Evolutionary conservation across 768 basidiomycete species (phyloP), one percentile per base, ranked within the genome.

Genomic region (Butyriboletus loyo): DNA sequence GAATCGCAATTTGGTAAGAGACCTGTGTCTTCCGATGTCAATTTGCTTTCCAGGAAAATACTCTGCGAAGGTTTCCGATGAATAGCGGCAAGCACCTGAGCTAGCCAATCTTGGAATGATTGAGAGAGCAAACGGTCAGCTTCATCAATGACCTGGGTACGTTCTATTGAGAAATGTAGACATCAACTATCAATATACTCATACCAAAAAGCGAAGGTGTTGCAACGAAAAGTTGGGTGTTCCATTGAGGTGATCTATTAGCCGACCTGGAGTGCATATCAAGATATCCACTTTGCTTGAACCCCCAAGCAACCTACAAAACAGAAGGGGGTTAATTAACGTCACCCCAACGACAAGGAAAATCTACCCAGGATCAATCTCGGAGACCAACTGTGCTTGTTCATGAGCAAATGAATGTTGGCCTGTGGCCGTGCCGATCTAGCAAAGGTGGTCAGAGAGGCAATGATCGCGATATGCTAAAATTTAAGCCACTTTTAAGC

Each of bases 51-150:
- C 5, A 32, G 43, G 15, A 46, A 38, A 14, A 32, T 19, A 25
- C 30, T 52, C 22, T 51, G 44, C 19, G 38, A 44, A 40, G 58
- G 52, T 64, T 76, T 57, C 67, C 77, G 75, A 34, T 72, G 80
- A 10, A 84, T 88, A 7, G 91, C 92, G n/a, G 79, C 72, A 8
- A 97, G 74, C 4, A 98, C 89, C 62, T 85, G 85, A 7, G 81
- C 80, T 3, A 98, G 75, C 96, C 95, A 99, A 66, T 92, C 90
- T 69, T 98, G 94, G 72, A 97, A 98, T 1, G 92, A 92, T 66
- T 98, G 94, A 10, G 89, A 87, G 9, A 99, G 78, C 0, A 99
- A 78, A n/a, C 94, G 83, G 66, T 99, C 97, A 0, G 97, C 97
- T 72, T 99, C 97, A 68, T 99, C 97, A 50, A 99, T 92, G 27